Base-by-base conservation (phyloP, 106 monocot genomes). In the Platanthera guangdongensis region DNA sequence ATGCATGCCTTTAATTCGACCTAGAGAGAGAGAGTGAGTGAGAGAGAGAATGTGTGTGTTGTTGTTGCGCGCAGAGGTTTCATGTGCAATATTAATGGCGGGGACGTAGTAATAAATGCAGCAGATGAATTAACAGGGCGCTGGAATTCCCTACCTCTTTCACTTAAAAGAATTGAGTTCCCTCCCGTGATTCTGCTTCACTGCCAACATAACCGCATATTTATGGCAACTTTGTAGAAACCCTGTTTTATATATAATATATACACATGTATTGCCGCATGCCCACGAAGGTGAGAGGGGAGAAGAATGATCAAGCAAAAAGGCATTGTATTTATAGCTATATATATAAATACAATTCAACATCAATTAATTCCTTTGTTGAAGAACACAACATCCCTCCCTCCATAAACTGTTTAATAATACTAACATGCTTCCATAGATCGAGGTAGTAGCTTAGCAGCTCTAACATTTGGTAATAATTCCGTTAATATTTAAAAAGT, bases 71-170 rank as follows among this genome's bases (percentile, higher is more conserved):
- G 22, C 64, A 67, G 67, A 67, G 67, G 12, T 65, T 65, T 65
- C 32, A 67, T 67, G 67, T 67, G 67, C 32, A 39, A 3, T 39
- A 67, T 67, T 67, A 67, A 67, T 67, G 67, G 39, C 67, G 30
- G 39, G 11, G 67, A 32, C 8, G 64, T 30, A 65, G 28, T 11
- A 65, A 25, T 65, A 65, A 67, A 67, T 67, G 67, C 67, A 8
- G 32, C 32, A 30, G 30, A 39, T 39, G 39, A 39, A 25, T 67
- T 10, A 12, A 30, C 32, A 4, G 8, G 53, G 2, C 53, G 53
- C 53, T 53, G 53, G 39, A 39, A 39, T 53, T 53, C 53, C 8
- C 53, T 53, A 2, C 8, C 53, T 14, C 12, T 14, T 14, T 14
- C 8, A 53, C 53, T 1, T 53, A 53, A 53, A 53, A 53, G 53